Evolutionary conservation across 202 grass and related monocot species (phyloP).

Genomic region (Schoenoplectus tabernaemontani): DNA sequence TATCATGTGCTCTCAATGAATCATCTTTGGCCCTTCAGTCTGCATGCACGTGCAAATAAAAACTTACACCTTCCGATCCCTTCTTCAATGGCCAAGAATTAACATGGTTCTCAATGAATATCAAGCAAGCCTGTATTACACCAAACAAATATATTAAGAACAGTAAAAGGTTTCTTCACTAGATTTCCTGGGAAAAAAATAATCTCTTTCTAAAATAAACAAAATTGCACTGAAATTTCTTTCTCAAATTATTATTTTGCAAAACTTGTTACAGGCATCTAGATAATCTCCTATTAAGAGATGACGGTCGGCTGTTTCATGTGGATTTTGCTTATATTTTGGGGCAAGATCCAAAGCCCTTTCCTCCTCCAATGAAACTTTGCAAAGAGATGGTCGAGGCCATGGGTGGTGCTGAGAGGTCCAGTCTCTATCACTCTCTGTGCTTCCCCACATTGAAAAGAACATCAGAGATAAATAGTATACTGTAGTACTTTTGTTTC

Average conservation of each 20-base stretch:
- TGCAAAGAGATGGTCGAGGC: conserved; percentile 99
- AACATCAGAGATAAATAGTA: too few relatives aligned
- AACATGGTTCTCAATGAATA: too few relatives aligned
- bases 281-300: conserved; percentile 91
- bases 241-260: conserved; percentile 9
- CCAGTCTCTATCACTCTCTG: not conserved
- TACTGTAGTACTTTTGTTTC: not conserved
- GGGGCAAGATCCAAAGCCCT: conserved; percentile 93
- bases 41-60: too few relatives aligned
- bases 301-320: conserved; percentile 92
- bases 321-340: conserved; percentile 96
- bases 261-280: conserved; percentile 56
- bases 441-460: not conserved
- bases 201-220: conserved; percentile 2
- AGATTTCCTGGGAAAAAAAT: not conserved
- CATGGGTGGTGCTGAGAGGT: conserved; percentile 98
- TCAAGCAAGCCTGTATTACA: too few relatives aligned
- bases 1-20: not conserved
- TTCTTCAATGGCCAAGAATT: too few relatives aligned
- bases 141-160: too few relatives aligned
- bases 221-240: conserved; percentile 27
- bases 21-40: too few relatives aligned
- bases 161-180: too few relatives aligned
- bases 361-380: conserved; percentile 96
- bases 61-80: too few relatives aligned